Evolutionary conservation across 768 basidiomycete species (phyloP), one percentile per base, ranked within the genome.

Genomic region (Hypholoma fasciculare): DNA sequence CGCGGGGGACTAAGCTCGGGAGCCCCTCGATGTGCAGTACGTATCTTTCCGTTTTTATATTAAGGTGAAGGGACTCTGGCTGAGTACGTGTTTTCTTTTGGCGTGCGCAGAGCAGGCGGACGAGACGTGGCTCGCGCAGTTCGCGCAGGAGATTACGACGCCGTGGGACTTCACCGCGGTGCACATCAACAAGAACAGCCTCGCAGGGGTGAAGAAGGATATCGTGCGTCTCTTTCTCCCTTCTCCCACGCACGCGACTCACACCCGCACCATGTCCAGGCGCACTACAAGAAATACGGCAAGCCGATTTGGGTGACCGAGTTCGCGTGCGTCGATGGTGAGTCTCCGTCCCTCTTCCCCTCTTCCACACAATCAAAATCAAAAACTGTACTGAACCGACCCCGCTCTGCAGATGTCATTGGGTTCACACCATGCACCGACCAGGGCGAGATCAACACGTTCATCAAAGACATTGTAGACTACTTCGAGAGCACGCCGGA

Each of bases 1-100:
- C 62, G n/a, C 74, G 71, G 49, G 79, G 79, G 8, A 70, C 78
- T 17, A 70, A 73, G 54, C 61, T 78, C 13, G 78, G 74, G 12
- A 79, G 78, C 60, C 79, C 79, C 9, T 76, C 77, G 16, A 80
- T 80, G 79, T 81, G 79, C 64, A 80, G 79, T 81, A 61, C 56
- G 78, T 74, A 27, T 54, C 19, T 38, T 47, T 47, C 4, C 26
- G 23, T 37, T 11, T 16, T 34, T 40, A 26, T 37, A 36, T n/a
- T 16, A 23, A 26, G 4, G n/a, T 39, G 46, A 46, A 40, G 54
- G 49, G 16, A 47, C 14, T 36, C 38, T 20, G 47, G 26, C 47
- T 23, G 8, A 56, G 23, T 23, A 23, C 23, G 23, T 23, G 23
- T 23, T 23, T 23, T 23, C 23, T 23, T 23, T 23, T 9, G 30